Evolutionary conservation across 805 yeast species (phyloP).

Genomic region (Dipodascopsis uninucleata): DNA sequence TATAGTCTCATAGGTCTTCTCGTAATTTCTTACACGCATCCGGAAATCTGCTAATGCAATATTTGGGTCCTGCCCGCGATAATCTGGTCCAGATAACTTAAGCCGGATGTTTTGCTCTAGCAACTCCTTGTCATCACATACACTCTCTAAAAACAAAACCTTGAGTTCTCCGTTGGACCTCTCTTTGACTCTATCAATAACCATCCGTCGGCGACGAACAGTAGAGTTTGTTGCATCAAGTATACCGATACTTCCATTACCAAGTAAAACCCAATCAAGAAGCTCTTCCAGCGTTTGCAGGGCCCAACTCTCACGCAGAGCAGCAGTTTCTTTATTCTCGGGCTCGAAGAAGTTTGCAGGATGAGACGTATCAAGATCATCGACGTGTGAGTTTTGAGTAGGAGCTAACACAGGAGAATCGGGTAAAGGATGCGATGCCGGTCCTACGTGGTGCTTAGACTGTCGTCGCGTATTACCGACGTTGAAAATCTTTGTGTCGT

Average conservation of each 20-base stretch:
- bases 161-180: conserved; percentile 49
- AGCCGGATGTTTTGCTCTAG: conserved; percentile 80
- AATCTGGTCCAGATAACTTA: conserved; percentile 91
- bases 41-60: conserved; percentile 77
- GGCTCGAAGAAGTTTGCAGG: conserved; percentile 86
- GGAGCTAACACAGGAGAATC: conserved; percentile 35
- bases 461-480: conserved; percentile 92
- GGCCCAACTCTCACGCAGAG: conserved; percentile 90
- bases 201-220: conserved; percentile 59
- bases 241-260: conserved; percentile 88
- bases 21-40: conserved; percentile 76
- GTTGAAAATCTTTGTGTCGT: conserved; percentile 83
- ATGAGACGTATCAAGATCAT: conserved; percentile 42
- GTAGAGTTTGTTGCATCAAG: conserved; percentile 94
- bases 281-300: conserved; percentile 84
- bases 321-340: conserved; percentile 58
- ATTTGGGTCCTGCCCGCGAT: conserved; percentile 76
- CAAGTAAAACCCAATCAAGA: conserved; percentile 72
- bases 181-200: conserved; percentile 42
- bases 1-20: conserved; percentile 84
- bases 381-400: conserved; percentile 4
- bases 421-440: conserved; percentile 61
- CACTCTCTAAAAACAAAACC: conserved; percentile 79
- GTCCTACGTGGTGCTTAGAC: conserved; percentile 59
- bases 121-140: conserved; percentile 74